These are phyloP conservation scores for Sisymbrium altissimum DNA, from an alignment of 345 rosid species.

Conservation along the genomic window DNA sequence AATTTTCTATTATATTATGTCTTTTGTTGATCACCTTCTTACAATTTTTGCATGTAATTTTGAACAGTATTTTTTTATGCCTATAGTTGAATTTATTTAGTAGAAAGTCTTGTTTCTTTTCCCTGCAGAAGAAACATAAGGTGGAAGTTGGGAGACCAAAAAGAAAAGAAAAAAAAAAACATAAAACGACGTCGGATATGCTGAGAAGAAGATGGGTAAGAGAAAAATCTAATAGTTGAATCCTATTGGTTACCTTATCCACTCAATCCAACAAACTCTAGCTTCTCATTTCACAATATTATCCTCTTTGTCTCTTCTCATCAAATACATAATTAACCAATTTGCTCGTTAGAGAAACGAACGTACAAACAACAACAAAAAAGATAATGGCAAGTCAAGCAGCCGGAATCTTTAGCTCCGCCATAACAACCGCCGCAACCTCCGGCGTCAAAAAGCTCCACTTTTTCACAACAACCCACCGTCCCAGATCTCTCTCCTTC, in stretches of 20 bases:
- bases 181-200: constrained; percentile 15
- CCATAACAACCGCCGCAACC: constrained; percentile 47
- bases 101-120: too few relatives aligned
- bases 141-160: too few relatives aligned
- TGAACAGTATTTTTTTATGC: too few relatives aligned
- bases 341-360: background rate
- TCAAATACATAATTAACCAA: background rate
- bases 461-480: constrained; percentile 42
- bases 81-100: too few relatives aligned
- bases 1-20: too few relatives aligned
- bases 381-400: constrained; percentile 66
- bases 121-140: too few relatives aligned
- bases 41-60: too few relatives aligned
- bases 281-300: constrained; percentile 30
- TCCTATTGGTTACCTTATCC: constrained; percentile 38
- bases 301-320: constrained; percentile 13
- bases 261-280: constrained; percentile 24
- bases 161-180: background rate
- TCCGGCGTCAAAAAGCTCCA: constrained; percentile 39
- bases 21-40: too few relatives aligned
- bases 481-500: constrained; percentile 40
- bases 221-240: constrained; percentile 33
- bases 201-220: constrained; percentile 19
- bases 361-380: background rate
- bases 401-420: constrained; percentile 55